Conservation (phyloP, 1,284 basidiomycete species). For the Trametes pubescens region DNA sequence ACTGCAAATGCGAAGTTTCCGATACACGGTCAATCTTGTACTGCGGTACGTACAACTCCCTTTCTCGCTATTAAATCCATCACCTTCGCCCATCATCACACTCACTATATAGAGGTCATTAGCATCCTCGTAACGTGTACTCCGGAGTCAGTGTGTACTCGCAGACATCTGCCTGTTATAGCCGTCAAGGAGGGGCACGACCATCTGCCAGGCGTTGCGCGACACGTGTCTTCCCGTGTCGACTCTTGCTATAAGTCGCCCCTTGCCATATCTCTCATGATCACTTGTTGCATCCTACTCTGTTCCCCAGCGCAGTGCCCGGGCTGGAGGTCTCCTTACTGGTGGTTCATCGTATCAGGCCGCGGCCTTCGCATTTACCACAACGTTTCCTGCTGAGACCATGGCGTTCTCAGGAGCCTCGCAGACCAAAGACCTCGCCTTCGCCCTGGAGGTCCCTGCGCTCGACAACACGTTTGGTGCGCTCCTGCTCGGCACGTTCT, state of each 20-base stretch:
- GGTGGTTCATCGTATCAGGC: too few relatives aligned
- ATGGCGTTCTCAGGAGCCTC: background rate
- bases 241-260: constrained; percentile 1
- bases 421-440: background rate
- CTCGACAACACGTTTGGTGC: constrained; percentile 13
- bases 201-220: constrained; percentile 1
- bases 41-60: too few relatives aligned
- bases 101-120: background rate
- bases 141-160: background rate
- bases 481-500: constrained; percentile 6
- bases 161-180: background rate
- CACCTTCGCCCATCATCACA: too few relatives aligned
- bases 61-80: too few relatives aligned
- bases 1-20: too few relatives aligned
- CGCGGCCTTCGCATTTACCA: background rate
- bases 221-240: background rate
- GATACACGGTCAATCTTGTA: too few relatives aligned
- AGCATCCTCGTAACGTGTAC: background rate
- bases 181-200: background rate
- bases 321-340: background rate
- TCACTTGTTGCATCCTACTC: background rate
- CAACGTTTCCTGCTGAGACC: background rate
- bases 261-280: background rate
- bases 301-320: background rate
- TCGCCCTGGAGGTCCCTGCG: constrained; percentile 18